Evolutionary conservation across 2,329 filamentous ascomycete species (phyloP).

Genomic region (Colletotrichum truncatum): DNA sequence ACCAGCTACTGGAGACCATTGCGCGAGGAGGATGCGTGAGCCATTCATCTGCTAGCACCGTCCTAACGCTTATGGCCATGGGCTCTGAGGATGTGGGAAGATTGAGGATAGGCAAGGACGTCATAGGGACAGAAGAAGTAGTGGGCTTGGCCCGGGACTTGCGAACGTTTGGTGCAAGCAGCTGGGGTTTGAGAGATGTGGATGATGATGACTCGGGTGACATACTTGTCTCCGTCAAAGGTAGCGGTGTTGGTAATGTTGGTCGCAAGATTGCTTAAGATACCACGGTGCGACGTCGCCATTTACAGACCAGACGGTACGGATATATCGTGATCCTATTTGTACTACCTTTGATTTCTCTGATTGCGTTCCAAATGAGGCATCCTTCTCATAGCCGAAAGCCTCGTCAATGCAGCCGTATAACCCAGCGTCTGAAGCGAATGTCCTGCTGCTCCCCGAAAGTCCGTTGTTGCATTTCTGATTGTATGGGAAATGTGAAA

Average conservation of each 20-base stretch:
- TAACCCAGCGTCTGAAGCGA: slow-evolving; percentile 65
- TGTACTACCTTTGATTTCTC: slow-evolving; percentile 24
- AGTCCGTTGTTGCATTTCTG: slow-evolving; percentile 54
- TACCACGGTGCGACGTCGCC: slow-evolving; percentile 24
- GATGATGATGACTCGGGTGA: slow-evolving; percentile 73
- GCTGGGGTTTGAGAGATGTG: slow-evolving; percentile 87
- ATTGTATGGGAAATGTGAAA: slow-evolving; percentile 63
- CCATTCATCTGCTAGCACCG: slow-evolving; percentile 74
- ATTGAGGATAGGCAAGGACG: slow-evolving; percentile 80
- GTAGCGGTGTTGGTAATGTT: slow-evolving; percentile 92
- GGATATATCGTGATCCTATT: slow-evolving; percentile 4
- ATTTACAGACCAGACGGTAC: slow-evolving; percentile 24
- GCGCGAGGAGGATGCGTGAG: slow-evolving; percentile 84
- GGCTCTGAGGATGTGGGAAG: slow-evolving; percentile 95
- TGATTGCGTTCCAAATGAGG: slow-evolving; percentile 27
- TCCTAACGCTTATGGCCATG: slow-evolving; percentile 96
- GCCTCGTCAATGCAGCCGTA: slow-evolving; percentile 59
- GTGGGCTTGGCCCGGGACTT: slow-evolving; percentile 86
- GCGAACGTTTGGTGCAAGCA: slow-evolving; percentile 86
- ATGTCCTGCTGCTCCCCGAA: slow-evolving; percentile 57
- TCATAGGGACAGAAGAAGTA: slow-evolving; percentile 82
- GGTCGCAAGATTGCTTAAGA: slow-evolving; percentile 82
- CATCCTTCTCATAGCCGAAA: slow-evolving; percentile 29
- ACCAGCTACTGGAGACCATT: slow-evolving; percentile 87
- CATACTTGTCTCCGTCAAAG: slow-evolving; percentile 90